A percentile compares a stretch with the other conserved stretches of the same genome.
Conservation (phyloP, 805 yeast genomes). For the Lipomyces spencermartinsiae region DNA sequence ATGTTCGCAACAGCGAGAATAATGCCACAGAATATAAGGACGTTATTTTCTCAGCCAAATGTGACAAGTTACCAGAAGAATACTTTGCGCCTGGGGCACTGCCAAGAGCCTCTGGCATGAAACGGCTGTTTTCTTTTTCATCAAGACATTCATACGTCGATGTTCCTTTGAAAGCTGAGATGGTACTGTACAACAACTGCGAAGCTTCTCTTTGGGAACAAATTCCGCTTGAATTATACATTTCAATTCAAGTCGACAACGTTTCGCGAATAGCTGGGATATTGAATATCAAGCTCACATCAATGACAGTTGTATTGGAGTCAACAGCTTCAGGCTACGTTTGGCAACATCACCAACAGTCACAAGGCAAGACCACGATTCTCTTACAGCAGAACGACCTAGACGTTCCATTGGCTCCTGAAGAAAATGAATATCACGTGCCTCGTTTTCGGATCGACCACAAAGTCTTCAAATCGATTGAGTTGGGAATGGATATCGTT, state of each 20-base stretch:
- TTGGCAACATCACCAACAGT: neutral
- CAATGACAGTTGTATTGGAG: constrained; percentile 7
- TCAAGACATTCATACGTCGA: constrained; percentile 20
- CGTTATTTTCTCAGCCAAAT: constrained; percentile 9
- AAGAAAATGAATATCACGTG: neutral
- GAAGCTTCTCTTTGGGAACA: too few relatives aligned
- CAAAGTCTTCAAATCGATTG: constrained; percentile 7
- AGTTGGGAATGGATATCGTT: neutral
- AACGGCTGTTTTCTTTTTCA: constrained; percentile 16
- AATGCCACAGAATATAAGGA: neutral
- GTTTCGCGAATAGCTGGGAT: constrained; percentile 13
- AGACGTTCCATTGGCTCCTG: constrained; percentile 5
- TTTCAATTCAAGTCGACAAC: constrained; percentile 21
- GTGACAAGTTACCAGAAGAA: constrained; percentile 22
- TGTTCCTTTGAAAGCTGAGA: constrained; percentile 15
- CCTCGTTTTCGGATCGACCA: constrained; percentile 20
- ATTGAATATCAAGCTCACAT: constrained; percentile 10
- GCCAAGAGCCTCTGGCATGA: constrained; percentile 14
- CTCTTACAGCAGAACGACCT: neutral
- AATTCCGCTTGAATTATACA: neutral
- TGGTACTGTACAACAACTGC: neutral
- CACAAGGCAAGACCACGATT: neutral
- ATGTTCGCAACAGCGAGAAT: neutral
- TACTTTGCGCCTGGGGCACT: constrained; percentile 29
- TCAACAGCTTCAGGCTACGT: constrained; percentile 12